Base-by-base conservation (phyloP, 1,139 yeast genomes). In the Sugiyamaella paludigena region DNA sequence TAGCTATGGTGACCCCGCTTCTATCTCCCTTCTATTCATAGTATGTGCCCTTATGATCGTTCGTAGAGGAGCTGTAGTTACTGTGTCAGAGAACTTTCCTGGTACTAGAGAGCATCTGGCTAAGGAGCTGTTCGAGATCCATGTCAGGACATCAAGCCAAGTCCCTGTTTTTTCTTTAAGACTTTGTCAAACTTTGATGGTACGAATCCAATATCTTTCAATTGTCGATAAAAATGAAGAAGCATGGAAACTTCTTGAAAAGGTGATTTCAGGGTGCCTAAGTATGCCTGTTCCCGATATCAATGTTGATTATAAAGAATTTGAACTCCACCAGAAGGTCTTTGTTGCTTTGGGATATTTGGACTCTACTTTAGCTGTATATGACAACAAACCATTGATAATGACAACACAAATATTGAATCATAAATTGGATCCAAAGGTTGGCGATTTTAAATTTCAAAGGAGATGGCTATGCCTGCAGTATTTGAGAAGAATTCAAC, bases 21-120 rank as follows among this genome's bases (percentile, higher is more conserved):
- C 45, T 7, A 42, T 42, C 11, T 37, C 45, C 7, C 40, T 42
- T 4, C 29, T 48, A 4, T 48, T 43, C 33, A 44, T 48, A 24
- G 48, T 48, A 8, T 48, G 48, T 36, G 51, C 51, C 11, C 16
- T 33, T 2, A 45, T 48, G 13, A 48, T 48, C n/a, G 48, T 48
- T 2, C 42, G 49, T 10, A 35, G 40, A 31, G 49, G 49, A 19
- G 49, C 49, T 5, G 36, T n/a, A 12, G 49, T 45, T 5, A 13
- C 34, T 2, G 2, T 31, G 2, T 36, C 47, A 7, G 33, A 32
- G 12, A 37, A 43, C 12, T 43, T 43, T 27, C 30, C 37, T n/a
- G 47, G 47, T 4, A 43, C 36, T 6, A 30, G 47, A 37, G 47
- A 36, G 15, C 47, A 37, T 27, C 13, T 43, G 33, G 41, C 47